Conservation (phyloP, 2,329 filamentous ascomycete genomes). For the Pseudogymnoascus pannorum region DNA sequence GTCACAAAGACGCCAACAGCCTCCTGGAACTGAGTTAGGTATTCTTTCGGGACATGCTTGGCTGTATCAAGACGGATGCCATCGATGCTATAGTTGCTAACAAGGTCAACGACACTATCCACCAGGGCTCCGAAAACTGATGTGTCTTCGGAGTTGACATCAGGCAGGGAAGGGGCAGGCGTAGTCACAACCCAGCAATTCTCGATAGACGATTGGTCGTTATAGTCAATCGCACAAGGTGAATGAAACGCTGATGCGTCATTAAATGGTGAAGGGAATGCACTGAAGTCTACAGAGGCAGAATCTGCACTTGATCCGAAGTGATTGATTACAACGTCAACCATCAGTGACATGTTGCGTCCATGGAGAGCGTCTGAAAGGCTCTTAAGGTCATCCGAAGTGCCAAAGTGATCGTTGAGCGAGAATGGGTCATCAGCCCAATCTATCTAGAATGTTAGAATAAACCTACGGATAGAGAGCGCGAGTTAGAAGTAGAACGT, state of each 20-base stretch:
- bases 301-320: not conserved
- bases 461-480: not conserved
- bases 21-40: slow-evolving; percentile 45
- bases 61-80: slow-evolving; percentile 43
- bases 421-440: slow-evolving; percentile 38
- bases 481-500: not conserved
- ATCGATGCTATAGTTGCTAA: slow-evolving; percentile 38
- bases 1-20: slow-evolving; percentile 50
- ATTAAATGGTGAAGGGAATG: slow-evolving; percentile 25
- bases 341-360: slow-evolving; percentile 41
- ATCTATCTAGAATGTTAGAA: not conserved
- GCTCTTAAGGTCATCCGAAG: slow-evolving; percentile 36
- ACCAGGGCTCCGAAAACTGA: slow-evolving; percentile 32
- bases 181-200: slow-evolving; percentile 39
- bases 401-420: slow-evolving; percentile 40
- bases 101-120: slow-evolving; percentile 33
- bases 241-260: slow-evolving; percentile 14
- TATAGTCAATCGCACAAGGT: slow-evolving; percentile 21
- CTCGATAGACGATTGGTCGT: slow-evolving; percentile 30
- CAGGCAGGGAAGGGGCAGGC: slow-evolving; percentile 32
- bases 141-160: slow-evolving; percentile 35
- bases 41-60: slow-evolving; percentile 39
- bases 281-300: slow-evolving; percentile 28
- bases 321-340: slow-evolving; percentile 42
- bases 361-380: slow-evolving; percentile 37